These are phyloP conservation scores for Ilyonectria mors-panacis DNA, from an alignment of 2,329 filamentous ascomycete species.

Conservation along the genomic window DNA sequence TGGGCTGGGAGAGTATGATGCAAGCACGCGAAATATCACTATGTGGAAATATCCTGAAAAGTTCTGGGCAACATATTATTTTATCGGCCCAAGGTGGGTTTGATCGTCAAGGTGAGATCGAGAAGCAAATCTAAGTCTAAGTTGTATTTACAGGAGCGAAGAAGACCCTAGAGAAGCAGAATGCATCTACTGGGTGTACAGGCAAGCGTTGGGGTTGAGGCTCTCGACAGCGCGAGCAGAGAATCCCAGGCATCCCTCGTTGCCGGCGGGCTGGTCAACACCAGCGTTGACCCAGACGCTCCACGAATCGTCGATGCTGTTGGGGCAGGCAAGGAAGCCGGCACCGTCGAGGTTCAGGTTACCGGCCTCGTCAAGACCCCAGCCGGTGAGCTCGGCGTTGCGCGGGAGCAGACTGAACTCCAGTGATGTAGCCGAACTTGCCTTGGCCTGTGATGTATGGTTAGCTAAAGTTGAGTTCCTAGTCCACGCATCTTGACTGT, in stretches of 20 bases:
- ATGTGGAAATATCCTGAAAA: too few relatives aligned
- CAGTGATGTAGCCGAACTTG: conserved; percentile 66
- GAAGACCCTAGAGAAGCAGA: not conserved
- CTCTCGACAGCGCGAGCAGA: conserved; percentile 47
- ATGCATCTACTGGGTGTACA: conserved; percentile 48
- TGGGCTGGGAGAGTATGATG: too few relatives aligned
- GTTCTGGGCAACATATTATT: too few relatives aligned
- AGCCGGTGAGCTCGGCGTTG: conserved; percentile 64
- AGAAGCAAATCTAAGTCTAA: not conserved
- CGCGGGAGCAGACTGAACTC: conserved; percentile 54
- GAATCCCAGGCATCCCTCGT: conserved; percentile 57
- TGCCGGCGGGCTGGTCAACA: conserved; percentile 52
- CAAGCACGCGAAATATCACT: too few relatives aligned
- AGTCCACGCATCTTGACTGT: not conserved
- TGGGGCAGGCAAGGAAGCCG: conserved; percentile 68
- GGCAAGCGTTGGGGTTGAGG: conserved; percentile 53
- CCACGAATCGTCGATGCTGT: conserved; percentile 58
- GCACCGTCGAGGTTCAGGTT: conserved; percentile 62
- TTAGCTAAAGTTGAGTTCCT: not conserved
- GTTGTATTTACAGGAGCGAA: not conserved
- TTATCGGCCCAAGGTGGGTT: too few relatives aligned
- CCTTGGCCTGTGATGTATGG: conserved; percentile 62
- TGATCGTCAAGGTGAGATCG: too few relatives aligned
- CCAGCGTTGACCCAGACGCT: conserved; percentile 55
- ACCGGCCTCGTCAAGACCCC: conserved; percentile 59